These are phyloP conservation scores for Fusarium sublunatum DNA, from an alignment of 2,329 filamentous ascomycete genomes.

Conservation along the genomic window DNA sequence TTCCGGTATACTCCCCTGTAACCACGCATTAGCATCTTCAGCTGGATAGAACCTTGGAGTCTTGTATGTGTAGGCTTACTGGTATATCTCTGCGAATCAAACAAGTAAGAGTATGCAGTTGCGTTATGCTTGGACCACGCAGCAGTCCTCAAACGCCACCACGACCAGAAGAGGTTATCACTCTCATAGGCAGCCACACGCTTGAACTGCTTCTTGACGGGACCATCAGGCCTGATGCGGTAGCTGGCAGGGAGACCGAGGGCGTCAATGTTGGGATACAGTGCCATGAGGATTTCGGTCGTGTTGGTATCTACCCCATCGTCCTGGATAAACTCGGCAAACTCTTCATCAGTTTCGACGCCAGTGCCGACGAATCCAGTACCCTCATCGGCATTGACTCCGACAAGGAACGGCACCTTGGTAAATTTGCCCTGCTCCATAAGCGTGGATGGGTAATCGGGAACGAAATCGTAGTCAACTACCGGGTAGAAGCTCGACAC, in stretches of 20 bases:
- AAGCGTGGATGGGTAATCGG: constrained; percentile 59
- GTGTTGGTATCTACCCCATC: constrained; percentile 24
- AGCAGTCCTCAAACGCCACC: constrained; percentile 64
- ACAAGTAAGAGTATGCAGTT: constrained; percentile 65
- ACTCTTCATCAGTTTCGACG: constrained; percentile 47
- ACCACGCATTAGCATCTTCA: neutral
- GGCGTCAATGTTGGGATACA: constrained; percentile 40
- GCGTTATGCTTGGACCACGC: constrained; percentile 61
- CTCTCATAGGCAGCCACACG: constrained; percentile 64
- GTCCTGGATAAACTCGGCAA: constrained; percentile 9
- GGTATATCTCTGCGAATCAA: constrained; percentile 51
- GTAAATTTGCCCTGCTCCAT: constrained; percentile 69
- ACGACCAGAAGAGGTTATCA: constrained; percentile 65
- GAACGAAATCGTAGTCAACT: constrained; percentile 55
- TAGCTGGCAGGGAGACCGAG: constrained; percentile 33
- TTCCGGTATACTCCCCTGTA: constrained; percentile 37
- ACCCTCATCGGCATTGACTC: constrained; percentile 74
- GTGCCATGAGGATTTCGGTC: constrained; percentile 22
- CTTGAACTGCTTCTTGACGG: constrained; percentile 57
- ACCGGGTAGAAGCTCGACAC: constrained; percentile 34
- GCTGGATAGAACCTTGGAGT: too few species aligned
- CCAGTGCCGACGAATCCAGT: constrained; percentile 62
- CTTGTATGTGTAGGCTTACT: constrained; percentile 17
- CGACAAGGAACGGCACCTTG: constrained; percentile 70
- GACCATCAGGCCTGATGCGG: constrained; percentile 21